Evolutionary conservation across 371 early-diverging fungal genomes (phyloP).

Genomic region (Blastocladiella emersonii): DNA sequence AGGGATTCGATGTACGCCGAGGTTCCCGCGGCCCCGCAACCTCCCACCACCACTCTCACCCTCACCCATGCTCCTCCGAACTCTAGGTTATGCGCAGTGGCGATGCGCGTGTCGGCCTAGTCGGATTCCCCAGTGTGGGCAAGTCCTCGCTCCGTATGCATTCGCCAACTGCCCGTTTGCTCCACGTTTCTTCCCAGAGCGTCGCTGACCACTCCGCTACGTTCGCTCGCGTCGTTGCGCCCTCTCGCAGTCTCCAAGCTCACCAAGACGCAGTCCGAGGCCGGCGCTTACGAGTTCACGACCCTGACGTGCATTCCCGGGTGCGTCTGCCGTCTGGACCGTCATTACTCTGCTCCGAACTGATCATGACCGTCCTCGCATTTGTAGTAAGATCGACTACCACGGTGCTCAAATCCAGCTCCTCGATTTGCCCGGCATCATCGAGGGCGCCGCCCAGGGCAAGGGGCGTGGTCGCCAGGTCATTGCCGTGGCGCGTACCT

Average conservation of each 20-base stretch:
- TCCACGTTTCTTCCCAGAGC: no score
- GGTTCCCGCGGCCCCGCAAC: no score
- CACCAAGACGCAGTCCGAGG: constrained; percentile 90
- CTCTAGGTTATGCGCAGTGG: constrained; percentile 82
- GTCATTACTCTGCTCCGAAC: no score
- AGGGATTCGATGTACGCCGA: constrained; percentile 81
- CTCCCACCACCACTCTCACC: no score
- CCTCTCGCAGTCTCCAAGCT: constrained; percentile 89
- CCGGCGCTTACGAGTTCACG: constrained; percentile 96
- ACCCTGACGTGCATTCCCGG: constrained; percentile 98
- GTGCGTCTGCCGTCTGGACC: constrained; percentile 29
- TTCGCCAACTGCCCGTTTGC: no score
- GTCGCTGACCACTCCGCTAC: no score
- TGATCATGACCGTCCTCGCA: no score
- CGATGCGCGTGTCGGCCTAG: constrained; percentile 96
- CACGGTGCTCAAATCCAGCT: constrained; percentile 95
- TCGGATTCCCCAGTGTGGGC: constrained; percentile 97
- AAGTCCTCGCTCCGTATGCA: constrained; percentile 96
- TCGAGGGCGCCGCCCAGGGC: constrained; percentile 99
- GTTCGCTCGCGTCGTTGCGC: no score
- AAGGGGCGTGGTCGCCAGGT: constrained; percentile 99
- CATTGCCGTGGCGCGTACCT: constrained; percentile 93
- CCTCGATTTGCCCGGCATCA: constrained; percentile 86
- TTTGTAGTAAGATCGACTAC: constrained; percentile 56
- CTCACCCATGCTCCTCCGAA: constrained; percentile 1